phyloP scores from a whole-genome alignment of 495 filamentous ascomycete species.

The Aspergillus cristatus region DNA sequence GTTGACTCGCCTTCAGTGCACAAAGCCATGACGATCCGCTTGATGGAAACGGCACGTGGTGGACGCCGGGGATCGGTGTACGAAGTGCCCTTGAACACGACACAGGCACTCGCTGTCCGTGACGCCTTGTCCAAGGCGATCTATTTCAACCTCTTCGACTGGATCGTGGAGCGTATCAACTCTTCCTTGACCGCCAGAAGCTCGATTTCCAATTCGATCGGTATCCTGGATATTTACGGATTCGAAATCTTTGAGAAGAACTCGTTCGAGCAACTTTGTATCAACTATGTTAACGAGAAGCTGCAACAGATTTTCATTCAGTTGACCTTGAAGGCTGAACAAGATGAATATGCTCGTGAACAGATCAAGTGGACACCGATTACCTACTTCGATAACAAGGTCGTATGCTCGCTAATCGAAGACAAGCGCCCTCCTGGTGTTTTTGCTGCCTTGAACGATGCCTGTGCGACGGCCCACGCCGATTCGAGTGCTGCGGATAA shows the following conservation, averaged over 20 bases:
- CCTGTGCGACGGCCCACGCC: slow-evolving; percentile 92
- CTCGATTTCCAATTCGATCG: slow-evolving; percentile 71
- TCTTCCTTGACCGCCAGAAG: slow-evolving; percentile 74
- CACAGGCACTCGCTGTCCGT: slow-evolving; percentile 84
- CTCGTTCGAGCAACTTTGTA: slow-evolving; percentile 98
- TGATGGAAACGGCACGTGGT: slow-evolving; percentile 83
- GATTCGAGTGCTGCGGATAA: slow-evolving; percentile 90
- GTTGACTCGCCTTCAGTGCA: slow-evolving; percentile 72
- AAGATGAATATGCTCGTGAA: slow-evolving; percentile 95
- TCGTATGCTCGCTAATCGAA: slow-evolving; percentile 96
- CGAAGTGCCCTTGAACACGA: slow-evolving; percentile 82
- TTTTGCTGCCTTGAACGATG: slow-evolving; percentile 94
- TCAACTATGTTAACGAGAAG: slow-evolving; percentile 99
- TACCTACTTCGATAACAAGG: slow-evolving; percentile 99
- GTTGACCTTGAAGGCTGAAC: slow-evolving; percentile 90
- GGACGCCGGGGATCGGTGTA: slow-evolving; percentile 73
- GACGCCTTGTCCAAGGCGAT: slow-evolving; percentile 93
- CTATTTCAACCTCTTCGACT: slow-evolving; percentile 97
- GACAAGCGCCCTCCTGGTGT: slow-evolving; percentile 85
- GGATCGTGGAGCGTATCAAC: slow-evolving; percentile 94
- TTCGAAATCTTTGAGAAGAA: slow-evolving; percentile 99
- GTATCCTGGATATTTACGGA: slow-evolving; percentile 98
- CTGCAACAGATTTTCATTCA: slow-evolving; percentile 99
- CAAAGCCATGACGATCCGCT: slow-evolving; percentile 79
- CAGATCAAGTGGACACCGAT: slow-evolving; percentile 99